Evolutionary conservation across 805 yeast species (phyloP).

Genomic region (Metschnikowia noctiluminum): DNA sequence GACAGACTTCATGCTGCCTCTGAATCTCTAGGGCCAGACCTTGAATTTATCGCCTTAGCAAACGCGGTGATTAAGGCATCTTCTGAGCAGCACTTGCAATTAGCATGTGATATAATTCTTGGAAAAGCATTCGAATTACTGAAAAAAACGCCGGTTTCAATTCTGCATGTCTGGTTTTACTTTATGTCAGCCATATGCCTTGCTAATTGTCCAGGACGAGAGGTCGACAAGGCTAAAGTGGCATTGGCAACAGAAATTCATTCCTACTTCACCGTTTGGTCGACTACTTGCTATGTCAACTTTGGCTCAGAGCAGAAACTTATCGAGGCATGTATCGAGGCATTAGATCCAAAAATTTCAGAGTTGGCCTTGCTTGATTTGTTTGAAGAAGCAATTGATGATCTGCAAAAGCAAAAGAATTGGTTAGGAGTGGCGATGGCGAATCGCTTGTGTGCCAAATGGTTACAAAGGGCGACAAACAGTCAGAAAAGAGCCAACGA

Average conservation of each 20-base stretch:
- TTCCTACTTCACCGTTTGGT: conserved; percentile 31
- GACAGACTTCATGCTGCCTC: neutral
- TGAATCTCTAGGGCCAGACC: conserved; percentile 10
- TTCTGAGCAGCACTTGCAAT: conserved; percentile 17
- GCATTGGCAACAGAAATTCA: conserved; percentile 21
- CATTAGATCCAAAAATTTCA: conserved; percentile 16
- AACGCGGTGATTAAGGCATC: conserved; percentile 15
- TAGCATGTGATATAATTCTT: conserved; percentile 17
- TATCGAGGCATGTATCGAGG: conserved; percentile 28
- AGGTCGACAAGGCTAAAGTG: conserved; percentile 16
- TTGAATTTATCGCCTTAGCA: conserved; percentile 14
- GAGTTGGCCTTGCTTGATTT: conserved; percentile 40
- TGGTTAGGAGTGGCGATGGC: conserved; percentile 40
- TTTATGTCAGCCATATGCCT: conserved; percentile 19
- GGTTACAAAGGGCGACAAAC: conserved; percentile 27
- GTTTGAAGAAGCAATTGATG: conserved; percentile 45
- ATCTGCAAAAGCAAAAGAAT: conserved; percentile 27
- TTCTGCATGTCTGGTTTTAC: conserved; percentile 23
- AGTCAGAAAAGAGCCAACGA: conserved; percentile 30
- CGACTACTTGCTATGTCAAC: conserved; percentile 31
- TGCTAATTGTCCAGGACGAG: conserved; percentile 20
- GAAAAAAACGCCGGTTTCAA: conserved; percentile 22
- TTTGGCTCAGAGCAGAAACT: conserved; percentile 37
- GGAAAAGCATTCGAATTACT: conserved; percentile 18
- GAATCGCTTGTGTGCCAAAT: conserved; percentile 41